A percentile compares a stretch with the other conserved stretches of the same genome.
These are phyloP conservation scores for Annulohypoxylon stygium DNA, from an alignment of 495 filamentous ascomycete genomes.

Conservation along the genomic window DNA sequence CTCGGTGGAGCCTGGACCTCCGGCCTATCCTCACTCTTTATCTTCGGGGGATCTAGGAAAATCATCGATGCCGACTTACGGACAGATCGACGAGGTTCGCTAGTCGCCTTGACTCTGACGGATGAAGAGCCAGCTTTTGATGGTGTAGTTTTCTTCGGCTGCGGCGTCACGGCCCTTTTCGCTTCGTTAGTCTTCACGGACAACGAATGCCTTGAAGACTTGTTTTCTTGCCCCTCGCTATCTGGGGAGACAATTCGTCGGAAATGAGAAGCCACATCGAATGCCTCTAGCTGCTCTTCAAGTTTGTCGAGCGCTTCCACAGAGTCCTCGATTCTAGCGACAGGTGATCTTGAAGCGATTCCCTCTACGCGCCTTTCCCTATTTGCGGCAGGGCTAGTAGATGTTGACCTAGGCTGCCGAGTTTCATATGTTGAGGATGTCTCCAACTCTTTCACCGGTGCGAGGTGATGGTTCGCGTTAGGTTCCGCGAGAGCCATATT, in stretches of 20 bases:
- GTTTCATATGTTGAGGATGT: conserved; percentile 12
- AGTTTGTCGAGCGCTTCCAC: conserved; percentile 76
- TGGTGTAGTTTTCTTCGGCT: conserved; percentile 42
- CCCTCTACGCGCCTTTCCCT: conserved; percentile 28
- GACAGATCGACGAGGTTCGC: conserved; percentile 48
- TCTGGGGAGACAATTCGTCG: conserved; percentile 55
- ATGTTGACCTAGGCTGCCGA: conserved; percentile 18
- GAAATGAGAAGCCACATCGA: conserved; percentile 60
- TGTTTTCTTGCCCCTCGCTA: conserved; percentile 32
- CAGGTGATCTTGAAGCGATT: conserved; percentile 38
- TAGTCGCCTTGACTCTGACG: conserved; percentile 46
- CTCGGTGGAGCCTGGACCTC: conserved; percentile 36
- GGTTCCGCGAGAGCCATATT: conserved; percentile 41
- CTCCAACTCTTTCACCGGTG: conserved; percentile 27
- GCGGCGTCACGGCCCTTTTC: conserved; percentile 45
- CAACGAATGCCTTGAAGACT: conserved; percentile 35
- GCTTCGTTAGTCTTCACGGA: conserved; percentile 21
- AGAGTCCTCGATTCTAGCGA: conserved; percentile 74
- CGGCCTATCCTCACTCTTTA: conserved; percentile 50
- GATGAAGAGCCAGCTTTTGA: conserved; percentile 26
- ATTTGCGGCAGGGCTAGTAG: conserved; percentile 30
- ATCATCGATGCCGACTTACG: conserved; percentile 55
- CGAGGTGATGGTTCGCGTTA: conserved; percentile 24
- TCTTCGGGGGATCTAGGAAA: conserved; percentile 46
- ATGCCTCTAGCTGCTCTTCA: conserved; percentile 73